Evolutionary conservation across 495 filamentous ascomycete species (phyloP).

Genomic region (Neurospora tetraspora): DNA sequence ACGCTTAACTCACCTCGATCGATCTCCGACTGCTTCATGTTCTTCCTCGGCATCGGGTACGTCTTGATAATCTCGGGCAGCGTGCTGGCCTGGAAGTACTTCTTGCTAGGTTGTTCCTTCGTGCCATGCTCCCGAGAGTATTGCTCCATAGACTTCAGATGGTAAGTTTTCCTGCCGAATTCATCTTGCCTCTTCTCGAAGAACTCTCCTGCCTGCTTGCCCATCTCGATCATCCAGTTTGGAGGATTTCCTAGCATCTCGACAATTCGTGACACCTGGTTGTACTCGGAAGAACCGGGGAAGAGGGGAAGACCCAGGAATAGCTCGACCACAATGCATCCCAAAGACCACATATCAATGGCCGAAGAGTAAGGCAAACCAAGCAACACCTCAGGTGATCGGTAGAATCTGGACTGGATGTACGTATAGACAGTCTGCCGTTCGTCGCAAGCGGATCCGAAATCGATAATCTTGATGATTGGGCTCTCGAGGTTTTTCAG

Average conservation of each 20-base stretch:
- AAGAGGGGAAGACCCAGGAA: conserved; percentile 94
- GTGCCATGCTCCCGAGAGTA: conserved; percentile 90
- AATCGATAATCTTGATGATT: conserved; percentile 99
- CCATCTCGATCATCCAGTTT: conserved; percentile 99
- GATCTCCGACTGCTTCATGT: conserved; percentile 96
- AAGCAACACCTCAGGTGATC: conserved; percentile 90
- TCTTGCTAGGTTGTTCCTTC: conserved; percentile 99
- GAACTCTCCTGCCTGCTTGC: conserved; percentile 95
- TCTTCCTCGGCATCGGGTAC: conserved; percentile 97
- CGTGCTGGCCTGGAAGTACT: conserved; percentile 92
- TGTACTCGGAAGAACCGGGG: conserved; percentile 97
- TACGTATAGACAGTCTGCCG: conserved; percentile 99
- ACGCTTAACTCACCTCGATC: conserved; percentile 67
- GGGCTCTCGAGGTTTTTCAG: conserved; percentile 98
- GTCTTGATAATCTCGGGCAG: conserved; percentile 93
- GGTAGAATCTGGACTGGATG: conserved; percentile 97
- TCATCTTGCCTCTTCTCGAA: conserved; percentile 91
- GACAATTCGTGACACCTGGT: conserved; percentile 92
- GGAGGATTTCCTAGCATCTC: conserved; percentile 97
- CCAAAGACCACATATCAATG: conserved; percentile 99
- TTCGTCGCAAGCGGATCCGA: conserved; percentile 97
- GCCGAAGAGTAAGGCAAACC: conserved; percentile 95
- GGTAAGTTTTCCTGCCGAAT: conserved; percentile 80
- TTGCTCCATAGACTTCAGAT: conserved; percentile 93
- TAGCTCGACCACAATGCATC: conserved; percentile 96